phyloP scores from a whole-genome alignment of 1,284 basidiomycete genomes.

The Heliocybe sulcata region DNA sequence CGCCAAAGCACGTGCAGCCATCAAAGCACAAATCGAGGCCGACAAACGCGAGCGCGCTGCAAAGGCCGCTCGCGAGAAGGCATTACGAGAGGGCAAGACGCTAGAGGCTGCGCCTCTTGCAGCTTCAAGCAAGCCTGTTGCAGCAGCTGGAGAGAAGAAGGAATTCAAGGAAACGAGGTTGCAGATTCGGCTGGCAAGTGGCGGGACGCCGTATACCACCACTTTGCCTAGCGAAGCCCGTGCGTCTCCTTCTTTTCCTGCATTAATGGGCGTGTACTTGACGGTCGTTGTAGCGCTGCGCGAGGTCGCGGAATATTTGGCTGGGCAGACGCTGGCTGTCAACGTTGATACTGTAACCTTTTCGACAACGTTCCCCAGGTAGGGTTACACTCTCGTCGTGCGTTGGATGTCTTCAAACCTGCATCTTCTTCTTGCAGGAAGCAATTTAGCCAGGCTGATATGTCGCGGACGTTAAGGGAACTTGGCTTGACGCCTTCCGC shows the following conservation, averaged over 20 bases:
- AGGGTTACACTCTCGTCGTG: slow-evolving; percentile 5
- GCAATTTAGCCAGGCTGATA: slow-evolving; percentile 56
- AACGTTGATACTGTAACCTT: slow-evolving; percentile 73
- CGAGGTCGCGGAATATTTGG: slow-evolving; percentile 84
- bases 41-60: slow-evolving; percentile 88
- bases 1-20: slow-evolving; percentile 71
- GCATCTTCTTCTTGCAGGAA: slow-evolving; percentile 40
- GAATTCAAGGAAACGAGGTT: slow-evolving; percentile 81
- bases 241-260: slow-evolving; percentile 30
- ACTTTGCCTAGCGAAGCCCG: slow-evolving; percentile 75
- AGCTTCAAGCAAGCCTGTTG: slow-evolving; percentile 27
- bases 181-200: slow-evolving; percentile 77
- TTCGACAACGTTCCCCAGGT: slow-evolving; percentile 81
- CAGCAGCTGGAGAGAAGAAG: slow-evolving; percentile 32
- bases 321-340: slow-evolving; percentile 61
- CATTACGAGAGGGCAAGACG: slow-evolving; percentile 67
- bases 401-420: slow-evolving; percentile 4
- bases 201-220: slow-evolving; percentile 74
- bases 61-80: slow-evolving; percentile 84
- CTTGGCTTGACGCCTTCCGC: slow-evolving; percentile 76
- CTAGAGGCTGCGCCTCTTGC: neutral
- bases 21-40: slow-evolving; percentile 90
- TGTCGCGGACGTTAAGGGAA: slow-evolving; percentile 61
- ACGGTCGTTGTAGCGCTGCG: slow-evolving; percentile 51
- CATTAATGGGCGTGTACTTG: neutral